These are phyloP conservation scores for Guadua angustifolia DNA, from an alignment of 176 grass and related monocot genomes.

Conservation along the genomic window DNA sequence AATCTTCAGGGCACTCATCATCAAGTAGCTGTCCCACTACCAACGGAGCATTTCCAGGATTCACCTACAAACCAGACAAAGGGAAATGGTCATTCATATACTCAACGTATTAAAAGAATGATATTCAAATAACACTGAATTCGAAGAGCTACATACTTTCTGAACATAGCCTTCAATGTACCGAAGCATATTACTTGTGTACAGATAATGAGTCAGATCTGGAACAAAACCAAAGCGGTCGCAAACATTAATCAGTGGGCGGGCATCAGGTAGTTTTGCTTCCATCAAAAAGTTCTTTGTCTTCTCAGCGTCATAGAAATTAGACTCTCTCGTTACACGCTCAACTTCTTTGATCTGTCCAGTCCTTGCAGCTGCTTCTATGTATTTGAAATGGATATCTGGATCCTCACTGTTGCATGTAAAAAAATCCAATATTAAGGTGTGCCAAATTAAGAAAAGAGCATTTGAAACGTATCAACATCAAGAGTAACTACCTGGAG, in stretches of 20 bases:
- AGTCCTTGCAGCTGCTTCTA: conserved; percentile 94
- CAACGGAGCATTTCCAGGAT: conserved; percentile 88
- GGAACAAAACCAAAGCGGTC: conserved; percentile 97
- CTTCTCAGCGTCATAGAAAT: conserved; percentile 97
- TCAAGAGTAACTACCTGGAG: conserved; percentile 69
- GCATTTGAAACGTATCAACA: not conserved
- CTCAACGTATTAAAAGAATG: conserved; percentile 14
- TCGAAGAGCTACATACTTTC: conserved; percentile 54
- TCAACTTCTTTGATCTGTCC: conserved; percentile 99
- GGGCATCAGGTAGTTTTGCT: conserved; percentile 92
- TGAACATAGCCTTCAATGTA: conserved; percentile 99
- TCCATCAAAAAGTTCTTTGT: conserved; percentile 98
- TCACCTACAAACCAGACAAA: conserved; percentile 62
- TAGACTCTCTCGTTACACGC: conserved; percentile 98
- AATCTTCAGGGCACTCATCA: conserved; percentile 98
- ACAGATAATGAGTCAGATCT: conserved; percentile 94
- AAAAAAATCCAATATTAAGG: conserved; percentile 47
- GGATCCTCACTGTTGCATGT: conserved; percentile 80
- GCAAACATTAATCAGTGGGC: conserved; percentile 94
- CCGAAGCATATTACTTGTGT: conserved; percentile 91
- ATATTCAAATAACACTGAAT: conserved; percentile 27
- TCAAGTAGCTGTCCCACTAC: conserved; percentile 89
- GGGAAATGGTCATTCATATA: conserved; percentile 27
- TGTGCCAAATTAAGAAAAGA: conserved; percentile 6
- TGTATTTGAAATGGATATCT: conserved; percentile 99